A percentile compares a stretch with the other conserved stretches of the same genome.
These are phyloP conservation scores for Ehretia macrophylla DNA, from an alignment of 257 asterid species.

Conservation along the genomic window DNA sequence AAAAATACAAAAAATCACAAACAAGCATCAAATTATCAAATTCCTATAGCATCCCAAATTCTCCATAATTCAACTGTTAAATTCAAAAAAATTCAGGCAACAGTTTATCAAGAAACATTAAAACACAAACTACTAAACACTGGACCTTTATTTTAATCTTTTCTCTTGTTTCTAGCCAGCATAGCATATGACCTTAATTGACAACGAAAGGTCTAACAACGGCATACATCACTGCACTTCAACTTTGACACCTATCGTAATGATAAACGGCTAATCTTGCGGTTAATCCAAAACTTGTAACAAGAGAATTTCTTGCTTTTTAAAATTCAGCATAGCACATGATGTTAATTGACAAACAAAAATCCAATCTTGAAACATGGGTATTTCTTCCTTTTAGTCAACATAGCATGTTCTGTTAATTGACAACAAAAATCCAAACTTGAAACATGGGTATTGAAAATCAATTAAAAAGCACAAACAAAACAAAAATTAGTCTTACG, in stretches of 20 bases:
- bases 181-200: neutral
- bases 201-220: neutral
- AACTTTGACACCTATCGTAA: too few relatives aligned
- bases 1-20: too few relatives aligned
- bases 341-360: neutral
- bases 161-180: too few relatives aligned
- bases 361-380: neutral
- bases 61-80: neutral
- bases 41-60: neutral
- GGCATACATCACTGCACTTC: too few relatives aligned
- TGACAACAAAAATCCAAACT: neutral
- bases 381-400: neutral
- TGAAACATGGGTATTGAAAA: neutral
- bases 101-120: neutral
- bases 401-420: neutral
- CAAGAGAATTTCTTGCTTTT: too few relatives aligned
- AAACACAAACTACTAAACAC: too few relatives aligned
- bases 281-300: too few relatives aligned
- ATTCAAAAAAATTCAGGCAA: too few relatives aligned
- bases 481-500: constrained; percentile 44
- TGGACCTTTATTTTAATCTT: neutral
- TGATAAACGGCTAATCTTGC: too few relatives aligned
- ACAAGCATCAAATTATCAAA: neutral
- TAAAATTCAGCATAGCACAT: neutral
- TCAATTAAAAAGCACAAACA: too few relatives aligned